phyloP scores from a whole-genome alignment of 1,284 basidiomycete genomes.

The Marasmius oreades region DNA sequence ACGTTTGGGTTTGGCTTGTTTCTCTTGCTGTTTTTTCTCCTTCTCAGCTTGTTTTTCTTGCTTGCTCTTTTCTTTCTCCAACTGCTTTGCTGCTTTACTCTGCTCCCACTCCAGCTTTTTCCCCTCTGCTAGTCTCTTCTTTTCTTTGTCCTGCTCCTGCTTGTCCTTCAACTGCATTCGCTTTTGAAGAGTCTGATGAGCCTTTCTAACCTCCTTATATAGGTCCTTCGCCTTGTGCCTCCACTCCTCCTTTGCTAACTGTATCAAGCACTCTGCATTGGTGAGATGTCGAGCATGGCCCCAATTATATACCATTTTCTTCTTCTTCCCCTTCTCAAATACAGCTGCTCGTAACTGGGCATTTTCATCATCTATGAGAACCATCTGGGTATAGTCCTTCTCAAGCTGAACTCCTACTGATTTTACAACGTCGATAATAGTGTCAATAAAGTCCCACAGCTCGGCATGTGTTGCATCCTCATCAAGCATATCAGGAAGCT shows the following conservation, averaged over 20 bases:
- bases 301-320: background rate
- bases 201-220: no score
- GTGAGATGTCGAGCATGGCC: background rate
- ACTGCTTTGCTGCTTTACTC: no score
- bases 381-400: background rate
- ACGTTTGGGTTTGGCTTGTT: no score
- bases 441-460: background rate
- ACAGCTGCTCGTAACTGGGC: background rate
- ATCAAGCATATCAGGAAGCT: background rate
- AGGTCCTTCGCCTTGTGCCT: background rate
- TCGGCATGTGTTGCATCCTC: background rate
- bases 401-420: background rate
- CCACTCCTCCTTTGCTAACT: background rate
- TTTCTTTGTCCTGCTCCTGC: no score
- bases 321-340: background rate
- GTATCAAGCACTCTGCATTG: background rate
- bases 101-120: no score
- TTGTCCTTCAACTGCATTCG: no score
- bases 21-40: no score
- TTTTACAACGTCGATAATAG: background rate
- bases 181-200: no score
- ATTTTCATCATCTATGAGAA: background rate
- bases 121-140: no score
- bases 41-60: no score
- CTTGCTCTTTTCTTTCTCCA: no score